A percentile compares a stretch with the other conserved stretches of the same genome.
Conservation (phyloP, 2,329 filamentous ascomycete genomes). For the Arthroderma sp. region DNA sequence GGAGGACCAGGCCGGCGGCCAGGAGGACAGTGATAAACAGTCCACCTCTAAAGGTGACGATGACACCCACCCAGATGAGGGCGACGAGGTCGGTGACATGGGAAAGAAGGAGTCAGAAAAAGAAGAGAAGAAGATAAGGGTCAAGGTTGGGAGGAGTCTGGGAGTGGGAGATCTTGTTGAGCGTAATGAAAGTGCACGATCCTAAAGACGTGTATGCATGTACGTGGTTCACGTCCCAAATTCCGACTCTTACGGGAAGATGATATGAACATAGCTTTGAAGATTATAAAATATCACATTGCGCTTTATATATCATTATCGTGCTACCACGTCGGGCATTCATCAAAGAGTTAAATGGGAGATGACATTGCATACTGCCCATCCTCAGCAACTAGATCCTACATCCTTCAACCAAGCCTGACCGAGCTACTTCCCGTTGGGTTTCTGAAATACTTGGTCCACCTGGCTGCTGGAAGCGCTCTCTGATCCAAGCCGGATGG, state of each 20-base stretch:
- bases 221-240: neutral
- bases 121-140: constrained; percentile 63
- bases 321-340: no score
- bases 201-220: neutral
- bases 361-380: no score
- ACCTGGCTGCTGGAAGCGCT: neutral
- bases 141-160: constrained; percentile 67
- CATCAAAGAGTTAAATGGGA: no score
- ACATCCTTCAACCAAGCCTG: no score
- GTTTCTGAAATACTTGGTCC: neutral
- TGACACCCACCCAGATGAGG: constrained; percentile 42
- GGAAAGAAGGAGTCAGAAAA: constrained; percentile 37
- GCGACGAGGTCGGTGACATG: constrained; percentile 55
- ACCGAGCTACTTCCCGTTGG: no score
- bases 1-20: constrained; percentile 29
- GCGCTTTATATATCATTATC: no score
- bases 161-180: constrained; percentile 55
- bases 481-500: neutral
- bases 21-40: constrained; percentile 18
- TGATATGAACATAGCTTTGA: no score
- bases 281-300: no score
- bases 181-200: constrained; percentile 27
- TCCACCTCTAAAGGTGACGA: constrained; percentile 21
- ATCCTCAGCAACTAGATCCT: no score
- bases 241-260: no score